These are phyloP conservation scores for Paragyromitra xinjiangensis DNA, from an alignment of 495 filamentous ascomycete species.

Conservation along the genomic window DNA sequence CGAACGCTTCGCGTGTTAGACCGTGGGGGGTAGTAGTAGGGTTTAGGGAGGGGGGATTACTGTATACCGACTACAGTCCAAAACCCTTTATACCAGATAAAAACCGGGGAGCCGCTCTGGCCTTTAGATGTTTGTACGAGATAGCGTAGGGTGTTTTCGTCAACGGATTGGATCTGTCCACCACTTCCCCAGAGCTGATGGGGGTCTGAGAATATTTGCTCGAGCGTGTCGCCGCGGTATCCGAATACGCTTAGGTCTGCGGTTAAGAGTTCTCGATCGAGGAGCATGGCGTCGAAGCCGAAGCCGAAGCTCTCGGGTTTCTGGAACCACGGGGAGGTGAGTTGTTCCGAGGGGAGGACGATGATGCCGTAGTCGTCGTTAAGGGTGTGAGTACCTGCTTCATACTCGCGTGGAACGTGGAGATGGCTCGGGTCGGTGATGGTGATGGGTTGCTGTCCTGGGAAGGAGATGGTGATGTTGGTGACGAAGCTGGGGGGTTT, in stretches of 20 bases:
- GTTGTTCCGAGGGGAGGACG: not conserved
- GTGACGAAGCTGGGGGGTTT: too few species aligned
- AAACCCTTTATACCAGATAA: slow-evolving; percentile 9
- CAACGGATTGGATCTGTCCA: not conserved
- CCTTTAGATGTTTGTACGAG: not conserved
- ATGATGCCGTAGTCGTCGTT: slow-evolving; percentile 3
- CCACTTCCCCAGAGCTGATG: slow-evolving; percentile 5
- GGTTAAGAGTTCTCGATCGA: not conserved
- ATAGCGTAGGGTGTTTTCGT: not conserved
- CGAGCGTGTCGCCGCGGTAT: not conserved
- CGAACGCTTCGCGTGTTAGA: not conserved
- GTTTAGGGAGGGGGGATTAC: not conserved
- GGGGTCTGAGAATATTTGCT: too few species aligned
- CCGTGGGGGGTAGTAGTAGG: not conserved
- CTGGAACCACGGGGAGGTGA: too few species aligned
- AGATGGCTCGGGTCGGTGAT: not conserved
- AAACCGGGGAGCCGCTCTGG: slow-evolving; percentile 10
- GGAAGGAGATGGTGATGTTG: not conserved
- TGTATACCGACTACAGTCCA: slow-evolving; percentile 21
- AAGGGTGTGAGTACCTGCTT: too few species aligned
- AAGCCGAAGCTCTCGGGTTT: not conserved
- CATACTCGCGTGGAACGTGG: too few species aligned
- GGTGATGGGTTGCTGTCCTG: not conserved
- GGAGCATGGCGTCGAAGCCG: not conserved
- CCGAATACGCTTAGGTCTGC: not conserved